Conservation (phyloP, 192 early-diverging fungal genomes). For the Mortierella claussenii region DNA sequence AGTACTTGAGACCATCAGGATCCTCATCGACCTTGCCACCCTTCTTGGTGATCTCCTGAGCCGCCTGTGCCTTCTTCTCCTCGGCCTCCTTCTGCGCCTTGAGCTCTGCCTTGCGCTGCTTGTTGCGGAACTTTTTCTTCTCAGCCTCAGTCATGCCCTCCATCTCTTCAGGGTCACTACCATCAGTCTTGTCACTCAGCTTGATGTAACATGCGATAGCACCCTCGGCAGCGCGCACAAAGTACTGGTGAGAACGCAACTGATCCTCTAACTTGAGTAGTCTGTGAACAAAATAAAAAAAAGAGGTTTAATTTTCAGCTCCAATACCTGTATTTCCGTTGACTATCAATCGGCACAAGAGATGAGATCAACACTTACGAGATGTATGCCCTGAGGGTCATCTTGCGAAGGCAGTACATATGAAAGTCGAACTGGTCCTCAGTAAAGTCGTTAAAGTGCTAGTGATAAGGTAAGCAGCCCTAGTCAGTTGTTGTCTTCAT, state of each 20-base stretch:
- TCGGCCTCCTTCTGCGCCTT: slow-evolving; percentile 66
- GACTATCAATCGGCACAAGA: not conserved
- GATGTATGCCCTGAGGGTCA: slow-evolving; percentile 86
- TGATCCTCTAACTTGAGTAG: slow-evolving; percentile 83
- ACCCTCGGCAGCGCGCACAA: slow-evolving; percentile 75
- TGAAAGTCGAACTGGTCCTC: slow-evolving; percentile 99
- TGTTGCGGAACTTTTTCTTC: slow-evolving; percentile 80
- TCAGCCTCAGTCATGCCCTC: slow-evolving; percentile 73
- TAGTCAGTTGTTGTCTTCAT: no score
- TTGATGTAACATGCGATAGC: slow-evolving; percentile 66
- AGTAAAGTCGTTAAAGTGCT: slow-evolving; percentile 84
- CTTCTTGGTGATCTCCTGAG: slow-evolving; percentile 60
- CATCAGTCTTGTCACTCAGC: slow-evolving; percentile 50
- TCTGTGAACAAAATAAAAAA: slow-evolving; percentile 18
- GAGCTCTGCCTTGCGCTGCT: slow-evolving; percentile 80
- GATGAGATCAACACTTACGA: slow-evolving; percentile 56
- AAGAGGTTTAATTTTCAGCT: not conserved
- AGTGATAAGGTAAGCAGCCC: no score
- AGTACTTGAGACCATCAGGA: slow-evolving; percentile 75
- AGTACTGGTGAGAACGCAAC: slow-evolving; percentile 77
- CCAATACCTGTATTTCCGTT: not conserved
- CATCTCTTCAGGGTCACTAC: slow-evolving; percentile 49
- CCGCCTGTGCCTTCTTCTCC: slow-evolving; percentile 57
- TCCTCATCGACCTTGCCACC: slow-evolving; percentile 71
- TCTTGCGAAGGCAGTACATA: slow-evolving; percentile 90